Conservation (phyloP, 495 filamentous ascomycete genomes). For the Darksidea phi region DNA sequence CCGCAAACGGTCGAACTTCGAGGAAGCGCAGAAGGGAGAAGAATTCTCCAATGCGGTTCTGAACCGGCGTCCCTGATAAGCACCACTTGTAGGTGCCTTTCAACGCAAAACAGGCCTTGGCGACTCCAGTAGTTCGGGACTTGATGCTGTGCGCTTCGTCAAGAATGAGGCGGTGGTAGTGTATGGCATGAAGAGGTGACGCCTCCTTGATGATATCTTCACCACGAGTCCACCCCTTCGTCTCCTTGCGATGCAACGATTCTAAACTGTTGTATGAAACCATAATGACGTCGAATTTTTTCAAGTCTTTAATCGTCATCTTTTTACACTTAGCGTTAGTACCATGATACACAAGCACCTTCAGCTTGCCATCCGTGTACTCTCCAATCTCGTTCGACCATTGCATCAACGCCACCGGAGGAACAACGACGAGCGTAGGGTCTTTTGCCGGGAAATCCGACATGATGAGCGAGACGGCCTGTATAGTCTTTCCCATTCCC, state of each 20-base stretch:
- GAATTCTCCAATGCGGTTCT: conserved; percentile 96
- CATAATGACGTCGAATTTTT: conserved; percentile 86
- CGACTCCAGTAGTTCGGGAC: conserved; percentile 78
- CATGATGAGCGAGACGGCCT: conserved; percentile 96
- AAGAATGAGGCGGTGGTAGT: conserved; percentile 87
- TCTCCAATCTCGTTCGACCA: conserved; percentile 91
- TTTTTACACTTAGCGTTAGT: conserved; percentile 79
- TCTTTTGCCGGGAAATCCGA: conserved; percentile 82
- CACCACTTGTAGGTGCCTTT: conserved; percentile 89
- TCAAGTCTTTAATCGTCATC: conserved; percentile 67
- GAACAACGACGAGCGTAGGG: conserved; percentile 85
- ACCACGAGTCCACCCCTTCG: conserved; percentile 81
- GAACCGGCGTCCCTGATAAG: conserved; percentile 88
- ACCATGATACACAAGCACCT: conserved; percentile 85
- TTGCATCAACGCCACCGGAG: conserved; percentile 94
- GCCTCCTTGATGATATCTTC: conserved; percentile 74
- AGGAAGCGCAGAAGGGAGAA: conserved; percentile 92
- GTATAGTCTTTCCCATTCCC: conserved; percentile 98
- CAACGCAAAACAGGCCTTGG: conserved; percentile 90
- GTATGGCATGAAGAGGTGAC: conserved; percentile 79
- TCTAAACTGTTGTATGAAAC: conserved; percentile 91
- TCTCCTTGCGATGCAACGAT: conserved; percentile 86
- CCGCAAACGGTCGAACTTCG: conserved; percentile 80
- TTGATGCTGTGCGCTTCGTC: conserved; percentile 98
- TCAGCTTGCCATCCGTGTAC: conserved; percentile 86